phyloP scores from a whole-genome alignment of 179 eudicot genomes.

The Silene vulgaris region DNA sequence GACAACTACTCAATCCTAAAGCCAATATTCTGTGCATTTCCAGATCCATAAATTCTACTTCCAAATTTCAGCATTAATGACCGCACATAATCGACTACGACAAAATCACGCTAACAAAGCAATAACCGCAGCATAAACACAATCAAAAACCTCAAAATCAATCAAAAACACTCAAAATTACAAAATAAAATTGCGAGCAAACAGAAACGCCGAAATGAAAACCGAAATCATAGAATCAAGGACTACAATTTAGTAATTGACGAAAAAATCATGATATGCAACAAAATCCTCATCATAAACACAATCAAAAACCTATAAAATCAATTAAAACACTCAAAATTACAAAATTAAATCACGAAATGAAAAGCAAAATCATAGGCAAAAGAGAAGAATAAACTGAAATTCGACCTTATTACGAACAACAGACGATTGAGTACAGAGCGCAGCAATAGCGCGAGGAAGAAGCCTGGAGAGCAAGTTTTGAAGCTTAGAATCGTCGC shows the following conservation, averaged over 20 bases:
- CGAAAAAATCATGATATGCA: too few species aligned
- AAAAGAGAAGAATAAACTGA: not conserved
- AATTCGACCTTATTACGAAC: conserved; percentile 64
- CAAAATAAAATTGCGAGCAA: not conserved
- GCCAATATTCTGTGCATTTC: not conserved
- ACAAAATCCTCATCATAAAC: not conserved
- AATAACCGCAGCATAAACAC: not conserved
- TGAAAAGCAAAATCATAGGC: not conserved
- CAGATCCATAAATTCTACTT: not conserved
- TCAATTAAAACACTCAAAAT: too few species aligned
- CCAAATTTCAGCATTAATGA: not conserved
- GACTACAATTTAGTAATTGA: not conserved
- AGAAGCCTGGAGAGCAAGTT: conserved; percentile 74
- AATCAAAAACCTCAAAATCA: conserved; percentile 17
- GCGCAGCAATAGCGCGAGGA: conserved; percentile 67
- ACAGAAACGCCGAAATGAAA: not conserved
- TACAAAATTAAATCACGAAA: not conserved
- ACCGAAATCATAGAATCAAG: not conserved
- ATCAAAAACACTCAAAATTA: conserved; percentile 1
- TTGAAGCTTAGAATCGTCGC: conserved; percentile 74
- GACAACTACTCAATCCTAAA: not conserved
- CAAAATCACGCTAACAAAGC: not conserved
- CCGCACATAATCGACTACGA: not conserved
- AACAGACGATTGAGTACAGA: conserved; percentile 46
- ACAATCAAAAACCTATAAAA: not conserved